Percentiles rank a stretch among this genome's conserved stretches.
phyloP scores from a whole-genome alignment of 148 eudicot species.

The Tetragonia tetragonoides region DNA sequence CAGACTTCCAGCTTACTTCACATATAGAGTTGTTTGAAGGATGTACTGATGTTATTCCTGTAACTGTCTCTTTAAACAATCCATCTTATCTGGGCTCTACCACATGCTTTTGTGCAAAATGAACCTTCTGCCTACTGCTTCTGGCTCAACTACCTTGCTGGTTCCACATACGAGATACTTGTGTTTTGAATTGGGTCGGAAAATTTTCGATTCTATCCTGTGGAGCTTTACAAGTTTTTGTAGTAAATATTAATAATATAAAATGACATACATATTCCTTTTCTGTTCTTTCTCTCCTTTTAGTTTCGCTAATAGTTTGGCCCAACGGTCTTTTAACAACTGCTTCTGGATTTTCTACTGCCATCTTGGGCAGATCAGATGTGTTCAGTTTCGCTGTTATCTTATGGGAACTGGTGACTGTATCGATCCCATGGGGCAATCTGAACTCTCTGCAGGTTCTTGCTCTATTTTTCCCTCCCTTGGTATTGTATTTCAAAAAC shows the following conservation, averaged over 20 bases:
- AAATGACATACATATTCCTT: background rate
- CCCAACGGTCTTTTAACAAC: background rate
- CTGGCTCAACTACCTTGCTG: no score
- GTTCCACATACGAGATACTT: no score
- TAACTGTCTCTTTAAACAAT: background rate
- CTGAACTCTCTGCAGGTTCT: constrained; percentile 74
- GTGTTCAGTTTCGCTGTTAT: constrained; percentile 86
- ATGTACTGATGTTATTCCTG: background rate
- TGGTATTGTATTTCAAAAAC: background rate
- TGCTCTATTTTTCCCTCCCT: constrained; percentile 4
- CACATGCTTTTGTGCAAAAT: background rate
- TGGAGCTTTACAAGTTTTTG: no score
- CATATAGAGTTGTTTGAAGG: background rate
- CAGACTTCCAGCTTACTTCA: no score
- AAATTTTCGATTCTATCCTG: no score
- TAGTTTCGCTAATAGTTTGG: background rate
- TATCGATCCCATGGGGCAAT: constrained; percentile 64
- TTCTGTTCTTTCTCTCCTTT: background rate
- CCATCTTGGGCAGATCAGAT: constrained; percentile 60
- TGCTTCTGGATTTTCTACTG: constrained; percentile 3
- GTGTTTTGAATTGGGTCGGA: no score
- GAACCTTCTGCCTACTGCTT: background rate
- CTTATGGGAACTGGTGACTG: constrained; percentile 82
- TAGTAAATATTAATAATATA: no score
- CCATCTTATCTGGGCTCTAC: no score